Evolutionary conservation across 2,329 filamentous ascomycete genomes (phyloP), one percentile per base, ranked within the genome.

Genomic region (Aspergillus pseudoviridinutans): DNA sequence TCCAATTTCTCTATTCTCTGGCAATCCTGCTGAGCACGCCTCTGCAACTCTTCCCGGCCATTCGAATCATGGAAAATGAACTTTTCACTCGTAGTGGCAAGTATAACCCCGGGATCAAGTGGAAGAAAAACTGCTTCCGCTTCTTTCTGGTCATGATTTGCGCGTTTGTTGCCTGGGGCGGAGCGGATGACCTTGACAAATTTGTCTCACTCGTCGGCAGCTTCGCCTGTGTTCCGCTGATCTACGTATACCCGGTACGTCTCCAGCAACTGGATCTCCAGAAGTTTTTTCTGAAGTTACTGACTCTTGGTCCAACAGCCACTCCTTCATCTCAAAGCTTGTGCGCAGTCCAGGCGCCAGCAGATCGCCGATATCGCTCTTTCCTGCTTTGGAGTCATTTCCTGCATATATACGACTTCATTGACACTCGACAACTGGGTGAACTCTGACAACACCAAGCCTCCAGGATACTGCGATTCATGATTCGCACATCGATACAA

Each of bases 21-120:
- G 94, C 94, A n/a, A 99, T 99, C 67, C 80, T 99, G 55, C 83
- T 99, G 10, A 96, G 91, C 38, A 99, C 94, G 0, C 94, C 94
- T 5, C 80, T 99, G 58, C 95, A 99, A 71, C 92, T 99, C 65
- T 99, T 97, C 81, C 94, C 94, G 0, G 94, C 94, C 47, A 97
- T 99, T 68, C 89, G 93, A 70, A 99, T 99, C 69, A 91, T 91
- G 35, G 92, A 96, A 76, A 96, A 96, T 66, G 91, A 92, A 64
- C 82, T 97, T 6, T 99, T 97, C 75, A 96, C 90, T 25, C 84
- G 89, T 70, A 96, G 92, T 61, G 92, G 94, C 66, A 99, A 99
- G 77, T 96, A 97, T 78, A 97, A 97, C 71, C 92, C 92, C 0
- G 94, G 91, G 71, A 96, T 99, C 80, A 99, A 99, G 80, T 99